Conservation (phyloP, 2,329 filamentous ascomycete genomes). For the Pseudogymnoascus sp. region DNA sequence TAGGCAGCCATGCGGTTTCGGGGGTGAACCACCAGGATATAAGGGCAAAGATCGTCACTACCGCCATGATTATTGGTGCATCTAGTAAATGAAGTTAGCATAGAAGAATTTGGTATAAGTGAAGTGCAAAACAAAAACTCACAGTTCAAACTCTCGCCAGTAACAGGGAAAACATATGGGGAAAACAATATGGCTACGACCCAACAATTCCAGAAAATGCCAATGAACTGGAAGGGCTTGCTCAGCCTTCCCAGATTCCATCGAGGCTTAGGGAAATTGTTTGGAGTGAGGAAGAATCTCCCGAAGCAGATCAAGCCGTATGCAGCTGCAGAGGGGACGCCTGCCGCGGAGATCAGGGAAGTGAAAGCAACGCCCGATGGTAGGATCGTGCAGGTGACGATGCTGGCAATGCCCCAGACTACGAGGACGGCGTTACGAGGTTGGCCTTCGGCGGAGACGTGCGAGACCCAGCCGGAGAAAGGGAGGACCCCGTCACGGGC, state of each 20-base stretch:
- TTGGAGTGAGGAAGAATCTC: conserved; percentile 40
- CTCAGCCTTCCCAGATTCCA: conserved; percentile 40
- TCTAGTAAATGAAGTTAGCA: conserved; percentile 25
- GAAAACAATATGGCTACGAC: conserved; percentile 42
- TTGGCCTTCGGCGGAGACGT: conserved; percentile 46
- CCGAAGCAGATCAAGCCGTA: conserved; percentile 45
- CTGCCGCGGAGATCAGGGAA: conserved; percentile 45
- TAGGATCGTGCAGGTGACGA: conserved; percentile 53
- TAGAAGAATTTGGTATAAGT: conserved; percentile 7
- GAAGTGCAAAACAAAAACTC: conserved; percentile 17
- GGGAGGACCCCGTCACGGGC: conserved; percentile 55
- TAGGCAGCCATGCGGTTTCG: conserved; percentile 39
- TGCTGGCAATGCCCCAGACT: conserved; percentile 46
- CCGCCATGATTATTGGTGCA: conserved; percentile 44
- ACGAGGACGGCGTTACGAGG: conserved; percentile 54
- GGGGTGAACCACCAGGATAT: conserved; percentile 43
- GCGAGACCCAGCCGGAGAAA: conserved; percentile 50
- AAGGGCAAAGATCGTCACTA: conserved; percentile 41
- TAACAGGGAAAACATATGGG: conserved; percentile 39
- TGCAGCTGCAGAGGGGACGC: conserved; percentile 44
- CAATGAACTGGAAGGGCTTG: conserved; percentile 41
- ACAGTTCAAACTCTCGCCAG: conserved; percentile 38
- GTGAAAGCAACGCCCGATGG: conserved; percentile 48
- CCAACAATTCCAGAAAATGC: conserved; percentile 43
- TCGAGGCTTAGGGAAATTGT: conserved; percentile 39